Conservation (phyloP, 2,329 filamentous ascomycete genomes). For the Monosporascus sp. region DNA sequence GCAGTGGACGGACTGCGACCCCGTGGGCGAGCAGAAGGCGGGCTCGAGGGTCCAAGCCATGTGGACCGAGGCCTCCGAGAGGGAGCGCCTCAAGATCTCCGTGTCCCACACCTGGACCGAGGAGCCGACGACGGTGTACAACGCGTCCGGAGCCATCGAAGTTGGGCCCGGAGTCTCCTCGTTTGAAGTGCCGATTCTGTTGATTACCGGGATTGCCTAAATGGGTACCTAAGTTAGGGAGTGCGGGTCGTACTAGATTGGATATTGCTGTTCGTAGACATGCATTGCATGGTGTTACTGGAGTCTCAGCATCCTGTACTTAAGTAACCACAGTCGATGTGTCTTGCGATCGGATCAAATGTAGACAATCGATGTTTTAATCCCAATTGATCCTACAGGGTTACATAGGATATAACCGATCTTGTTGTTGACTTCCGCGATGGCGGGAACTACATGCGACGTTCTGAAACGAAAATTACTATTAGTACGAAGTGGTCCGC, state of each 20-base stretch:
- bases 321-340: too few species aligned
- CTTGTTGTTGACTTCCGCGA: too few species aligned
- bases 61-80: conserved; percentile 12
- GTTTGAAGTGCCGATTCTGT: conserved; percentile 8
- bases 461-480: too few species aligned
- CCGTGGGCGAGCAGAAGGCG: conserved; percentile 1
- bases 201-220: not conserved
- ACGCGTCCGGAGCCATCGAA: conserved; percentile 9
- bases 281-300: too few species aligned
- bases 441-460: too few species aligned
- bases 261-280: too few species aligned
- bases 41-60: conserved; percentile 14
- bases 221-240: not conserved
- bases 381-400: too few species aligned
- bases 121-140: conserved; percentile 5
- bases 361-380: too few species aligned
- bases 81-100: conserved; percentile 15
- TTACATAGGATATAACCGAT: too few species aligned
- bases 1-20: conserved; percentile 16
- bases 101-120: conserved; percentile 15
- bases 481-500: too few species aligned
- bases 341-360: too few species aligned
- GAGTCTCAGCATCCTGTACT: too few species aligned
- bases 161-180: conserved; percentile 1
- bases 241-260: not conserved